These are phyloP conservation scores for Alternaria triticimaculans DNA, from an alignment of 2,329 filamentous ascomycete species.

Conservation along the genomic window DNA sequence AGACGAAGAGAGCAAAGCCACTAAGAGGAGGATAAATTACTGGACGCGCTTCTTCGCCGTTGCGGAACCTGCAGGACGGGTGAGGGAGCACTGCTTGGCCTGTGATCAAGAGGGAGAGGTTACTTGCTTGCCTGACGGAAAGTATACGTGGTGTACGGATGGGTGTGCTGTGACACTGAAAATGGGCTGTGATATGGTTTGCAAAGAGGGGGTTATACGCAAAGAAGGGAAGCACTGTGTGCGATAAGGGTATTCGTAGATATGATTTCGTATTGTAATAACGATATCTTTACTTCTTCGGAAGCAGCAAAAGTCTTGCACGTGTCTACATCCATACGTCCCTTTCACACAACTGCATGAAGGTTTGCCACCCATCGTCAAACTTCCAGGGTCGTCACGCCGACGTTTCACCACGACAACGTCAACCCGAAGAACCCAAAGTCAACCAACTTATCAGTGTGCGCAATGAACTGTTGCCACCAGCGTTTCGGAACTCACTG, in stretches of 20 bases:
- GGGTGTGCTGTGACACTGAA: neutral
- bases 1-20: neutral
- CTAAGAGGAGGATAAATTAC: neutral
- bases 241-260: neutral
- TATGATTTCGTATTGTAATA: neutral
- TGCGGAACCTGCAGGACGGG: neutral
- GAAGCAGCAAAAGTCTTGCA: neutral
- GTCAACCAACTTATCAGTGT: neutral
- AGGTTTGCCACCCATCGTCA: neutral
- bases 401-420: neutral
- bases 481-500: constrained; percentile 10
- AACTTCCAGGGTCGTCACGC: neutral
- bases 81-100: neutral
- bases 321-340: neutral
- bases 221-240: neutral
- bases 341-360: neutral
- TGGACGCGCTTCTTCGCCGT: neutral
- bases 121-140: neutral
- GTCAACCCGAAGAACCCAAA: neutral
- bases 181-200: neutral
- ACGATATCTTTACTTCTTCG: neutral
- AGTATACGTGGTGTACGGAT: neutral
- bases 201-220: neutral
- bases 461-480: neutral
- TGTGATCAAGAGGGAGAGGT: neutral